phyloP scores from a whole-genome alignment of 2,329 filamentous ascomycete genomes.

The Microsporum ferrugineum region DNA sequence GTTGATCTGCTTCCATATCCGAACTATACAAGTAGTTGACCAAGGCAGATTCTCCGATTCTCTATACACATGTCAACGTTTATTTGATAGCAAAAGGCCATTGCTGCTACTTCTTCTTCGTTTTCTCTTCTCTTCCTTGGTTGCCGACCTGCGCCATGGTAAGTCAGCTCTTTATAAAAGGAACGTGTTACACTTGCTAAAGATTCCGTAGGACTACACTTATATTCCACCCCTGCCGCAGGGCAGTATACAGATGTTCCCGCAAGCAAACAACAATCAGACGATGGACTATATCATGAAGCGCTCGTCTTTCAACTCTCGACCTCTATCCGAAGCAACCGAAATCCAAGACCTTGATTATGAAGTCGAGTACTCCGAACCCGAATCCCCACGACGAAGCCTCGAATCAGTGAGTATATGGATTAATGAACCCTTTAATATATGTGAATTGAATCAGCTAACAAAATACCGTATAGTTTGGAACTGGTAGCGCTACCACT shows the following conservation, averaged over 20 bases:
- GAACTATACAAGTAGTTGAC: background rate
- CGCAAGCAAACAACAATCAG: conserved; percentile 3
- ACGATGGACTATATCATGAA: conserved; percentile 10
- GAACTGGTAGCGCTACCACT: conserved; percentile 64
- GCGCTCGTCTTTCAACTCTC: conserved; percentile 13
- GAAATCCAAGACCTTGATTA: conserved; percentile 28
- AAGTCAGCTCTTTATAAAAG: background rate
- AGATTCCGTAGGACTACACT: conserved; percentile 7
- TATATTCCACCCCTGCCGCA: conserved; percentile 10
- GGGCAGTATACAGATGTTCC: conserved; percentile 12
- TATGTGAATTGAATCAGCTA: background rate
- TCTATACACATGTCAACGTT: conserved; percentile 2
- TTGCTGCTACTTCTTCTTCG: background rate
- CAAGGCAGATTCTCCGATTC: background rate
- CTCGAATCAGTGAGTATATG: conserved; percentile 19
- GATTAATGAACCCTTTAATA: background rate
- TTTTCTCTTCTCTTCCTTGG: background rate
- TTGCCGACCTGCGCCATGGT: conserved; percentile 6
- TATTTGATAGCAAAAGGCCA: background rate
- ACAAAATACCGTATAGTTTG: conserved; percentile 16
- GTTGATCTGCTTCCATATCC: background rate
- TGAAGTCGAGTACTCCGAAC: conserved; percentile 34
- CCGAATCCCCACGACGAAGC: conserved; percentile 46
- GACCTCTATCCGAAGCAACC: conserved; percentile 27
- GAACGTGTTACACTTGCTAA: background rate